Conservation (phyloP, 768 basidiomycete genomes). For the Dioszegia hungarica region DNA sequence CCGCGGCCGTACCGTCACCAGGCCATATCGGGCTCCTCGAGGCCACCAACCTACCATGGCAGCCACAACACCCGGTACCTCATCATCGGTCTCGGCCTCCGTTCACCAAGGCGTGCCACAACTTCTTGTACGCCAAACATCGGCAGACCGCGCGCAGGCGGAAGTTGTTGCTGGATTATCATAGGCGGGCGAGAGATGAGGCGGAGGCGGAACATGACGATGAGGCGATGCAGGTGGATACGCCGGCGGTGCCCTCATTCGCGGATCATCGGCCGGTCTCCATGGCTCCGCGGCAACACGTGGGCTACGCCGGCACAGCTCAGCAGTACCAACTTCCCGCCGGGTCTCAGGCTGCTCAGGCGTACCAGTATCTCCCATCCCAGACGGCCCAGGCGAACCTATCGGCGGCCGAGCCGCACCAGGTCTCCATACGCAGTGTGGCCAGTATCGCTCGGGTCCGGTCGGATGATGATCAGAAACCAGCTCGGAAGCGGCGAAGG, state of each 20-base stretch:
- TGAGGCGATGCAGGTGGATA: slow-evolving; percentile 1
- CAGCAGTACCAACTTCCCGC: background rate
- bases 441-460: background rate
- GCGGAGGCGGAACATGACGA: background rate
- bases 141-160: slow-evolving; percentile 6
- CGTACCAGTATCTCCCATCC: background rate
- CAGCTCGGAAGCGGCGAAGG: background rate
- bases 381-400: too few species aligned
- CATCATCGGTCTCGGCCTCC: slow-evolving; percentile 5
- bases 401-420: background rate
- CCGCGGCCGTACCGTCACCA: background rate
- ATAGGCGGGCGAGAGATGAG: background rate
- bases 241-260: background rate
- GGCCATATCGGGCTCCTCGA: background rate
- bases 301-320: background rate
- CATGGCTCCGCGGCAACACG: background rate
- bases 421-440: background rate
- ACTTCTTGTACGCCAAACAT: slow-evolving; percentile 13
- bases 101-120: slow-evolving; percentile 32
- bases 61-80: too few species aligned
- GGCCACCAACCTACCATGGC: too few species aligned
- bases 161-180: slow-evolving; percentile 4
- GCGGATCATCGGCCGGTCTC: background rate
- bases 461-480: background rate
- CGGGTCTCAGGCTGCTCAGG: too few species aligned